Conservation (phyloP, 495 filamentous ascomycete species). For the Tuber borchii region DNA sequence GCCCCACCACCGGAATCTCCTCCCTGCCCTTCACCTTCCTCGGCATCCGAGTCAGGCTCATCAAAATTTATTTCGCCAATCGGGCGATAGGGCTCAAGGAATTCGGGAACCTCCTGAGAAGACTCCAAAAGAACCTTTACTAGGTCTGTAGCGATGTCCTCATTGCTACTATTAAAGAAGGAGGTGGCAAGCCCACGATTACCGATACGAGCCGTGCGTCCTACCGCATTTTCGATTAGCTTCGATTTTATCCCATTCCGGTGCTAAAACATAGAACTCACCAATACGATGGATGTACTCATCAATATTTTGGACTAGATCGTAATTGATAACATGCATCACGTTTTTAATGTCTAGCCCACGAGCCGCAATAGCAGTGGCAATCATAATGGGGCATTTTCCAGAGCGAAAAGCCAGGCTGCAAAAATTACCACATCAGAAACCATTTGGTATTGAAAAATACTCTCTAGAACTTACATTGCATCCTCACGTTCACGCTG, state of each 20-base stretch:
- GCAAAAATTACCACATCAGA: constrained; percentile 7
- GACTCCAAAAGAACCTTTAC: constrained; percentile 75
- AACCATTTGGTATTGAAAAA: background rate
- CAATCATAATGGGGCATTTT: constrained; percentile 67
- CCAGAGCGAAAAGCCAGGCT: constrained; percentile 68
- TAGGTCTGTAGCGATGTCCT: constrained; percentile 60
- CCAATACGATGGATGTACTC: constrained; percentile 94
- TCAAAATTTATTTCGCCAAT: constrained; percentile 37
- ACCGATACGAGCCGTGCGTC: constrained; percentile 90
- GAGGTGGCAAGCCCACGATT: constrained; percentile 79
- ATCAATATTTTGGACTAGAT: constrained; percentile 86
- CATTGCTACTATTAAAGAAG: constrained; percentile 73
- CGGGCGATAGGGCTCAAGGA: constrained; percentile 54
- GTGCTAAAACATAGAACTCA: constrained; percentile 43
- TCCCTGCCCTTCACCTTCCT: constrained; percentile 21
- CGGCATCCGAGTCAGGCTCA: constrained; percentile 33
- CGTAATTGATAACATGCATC: constrained; percentile 88
- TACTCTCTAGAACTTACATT: constrained; percentile 52
- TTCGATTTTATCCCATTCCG: background rate
- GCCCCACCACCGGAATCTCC: constrained; percentile 9
- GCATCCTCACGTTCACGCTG: constrained; percentile 92
- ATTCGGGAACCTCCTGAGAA: constrained; percentile 70
- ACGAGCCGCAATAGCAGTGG: constrained; percentile 77
- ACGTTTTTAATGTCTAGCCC: constrained; percentile 86
- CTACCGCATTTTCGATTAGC: constrained; percentile 49